phyloP scores from a whole-genome alignment of 164 flowering plant species.

The Piper longum region DNA sequence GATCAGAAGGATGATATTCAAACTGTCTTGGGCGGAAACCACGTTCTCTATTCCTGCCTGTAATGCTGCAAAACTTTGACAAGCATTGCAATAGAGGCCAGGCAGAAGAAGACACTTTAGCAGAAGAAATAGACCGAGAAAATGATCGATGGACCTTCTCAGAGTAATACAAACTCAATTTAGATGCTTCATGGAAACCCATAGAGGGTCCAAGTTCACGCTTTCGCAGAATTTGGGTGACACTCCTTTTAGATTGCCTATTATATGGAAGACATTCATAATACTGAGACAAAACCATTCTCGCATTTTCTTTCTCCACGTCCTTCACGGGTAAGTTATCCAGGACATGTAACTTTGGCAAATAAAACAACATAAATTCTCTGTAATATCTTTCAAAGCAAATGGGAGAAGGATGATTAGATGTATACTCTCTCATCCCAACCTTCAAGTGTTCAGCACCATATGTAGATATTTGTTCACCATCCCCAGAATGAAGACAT shows the following conservation, averaged over 20 bases:
- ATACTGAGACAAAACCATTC: slow-evolving; percentile 28
- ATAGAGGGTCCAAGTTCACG: slow-evolving; percentile 51
- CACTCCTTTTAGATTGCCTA: slow-evolving; percentile 40
- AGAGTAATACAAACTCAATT: slow-evolving; percentile 15
- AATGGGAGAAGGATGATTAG: slow-evolving; percentile 72
- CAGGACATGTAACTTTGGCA: slow-evolving; percentile 50
- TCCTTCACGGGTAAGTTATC: slow-evolving; percentile 57
- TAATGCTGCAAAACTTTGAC: slow-evolving; percentile 19
- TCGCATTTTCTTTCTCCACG: slow-evolving; percentile 43
- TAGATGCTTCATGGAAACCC: slow-evolving; percentile 12
- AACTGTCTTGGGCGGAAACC: slow-evolving; percentile 81
- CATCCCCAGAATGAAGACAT: background rate
- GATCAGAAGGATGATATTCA: slow-evolving; percentile 64
- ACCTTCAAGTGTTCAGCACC: slow-evolving; percentile 3
- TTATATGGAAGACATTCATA: slow-evolving; percentile 65
- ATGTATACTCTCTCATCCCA: slow-evolving; percentile 27
- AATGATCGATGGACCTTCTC: slow-evolving; percentile 30
- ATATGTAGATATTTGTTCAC: slow-evolving; percentile 10
- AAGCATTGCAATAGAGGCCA: slow-evolving; percentile 53
- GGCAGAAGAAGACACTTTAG: slow-evolving; percentile 59
- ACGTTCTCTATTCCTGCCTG: slow-evolving; percentile 21
- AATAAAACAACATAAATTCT: slow-evolving; percentile 57
- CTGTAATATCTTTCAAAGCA: slow-evolving; percentile 87
- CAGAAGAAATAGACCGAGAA: slow-evolving; percentile 66
- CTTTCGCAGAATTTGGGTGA: slow-evolving; percentile 44